Base-by-base conservation (phyloP, 768 basidiomycete genomes). In the Tricholoma saponaceum region DNA sequence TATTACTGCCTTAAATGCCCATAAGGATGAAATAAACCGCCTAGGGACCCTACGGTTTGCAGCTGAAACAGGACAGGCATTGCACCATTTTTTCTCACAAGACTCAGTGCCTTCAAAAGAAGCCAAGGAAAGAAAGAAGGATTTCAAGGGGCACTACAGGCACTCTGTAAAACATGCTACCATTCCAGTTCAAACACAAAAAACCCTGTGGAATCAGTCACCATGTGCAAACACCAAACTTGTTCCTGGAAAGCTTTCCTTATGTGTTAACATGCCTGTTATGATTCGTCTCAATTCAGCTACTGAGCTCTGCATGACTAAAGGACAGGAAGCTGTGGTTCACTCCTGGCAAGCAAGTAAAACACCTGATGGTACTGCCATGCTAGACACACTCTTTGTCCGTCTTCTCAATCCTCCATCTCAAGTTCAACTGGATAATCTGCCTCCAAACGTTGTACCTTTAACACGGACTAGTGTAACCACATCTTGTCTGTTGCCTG, bases 261-360 rank as follows among this genome's bases (percentile, higher is more conserved):
- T 73, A n/a, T 72, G 71, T 58, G 20, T 68, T 8, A 71, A 70
- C 3, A 60, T 73, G 51, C 76, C 76, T 13, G 61, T 74, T 0
- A 69, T 72, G 56, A 67, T 74, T 8, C 41, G 63, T 10, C 46
- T 63, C 41, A 74, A 74, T 61, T 55, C 56, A 46, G 71, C 73
- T 4, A 72, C 70, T 10, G 72, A 72, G 44, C 51, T 72, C 1
- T 67, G 68, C 54, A 72, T 74, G 1, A 72, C 72, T 2, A 69
- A 69, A 39, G 70, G 70, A 0, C 69, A 70, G 52, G 69, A 71
- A 56, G 73, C 60, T 0, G 35, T 51, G 49, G 72, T 74, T 2
- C 56, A 60, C 56, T 63, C 60, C 1, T 74, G 73, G 72, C 50
- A 58, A 7, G 6, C 54, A 2, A 9, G 23, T 2, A 20, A 13